Evolutionary conservation across 371 early-diverging fungal genomes (phyloP), one percentile per base, ranked within the genome.

Genomic region (Cokeromyces recurvatus): DNA sequence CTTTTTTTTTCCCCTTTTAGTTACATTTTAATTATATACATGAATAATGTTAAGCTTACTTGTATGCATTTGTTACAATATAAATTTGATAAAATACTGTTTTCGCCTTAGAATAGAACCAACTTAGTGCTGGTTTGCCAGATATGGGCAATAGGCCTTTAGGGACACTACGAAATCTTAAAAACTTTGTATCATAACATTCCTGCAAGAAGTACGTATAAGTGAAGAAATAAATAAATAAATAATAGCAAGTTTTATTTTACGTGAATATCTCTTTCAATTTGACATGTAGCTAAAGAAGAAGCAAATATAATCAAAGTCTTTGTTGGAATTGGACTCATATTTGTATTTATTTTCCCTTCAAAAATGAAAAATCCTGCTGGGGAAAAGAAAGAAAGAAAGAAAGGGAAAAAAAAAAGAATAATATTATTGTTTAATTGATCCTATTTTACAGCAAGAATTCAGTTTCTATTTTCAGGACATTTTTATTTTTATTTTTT

Each of bases 51-150:
- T 4, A 34, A 46, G 15, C 54, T 60, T 59, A 76, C 76, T 69
- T 72, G 59, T 70, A 59, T 32, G 76, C 76, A 43, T 72, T 70
- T 31, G 71, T 48, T 8, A 72, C 58, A 23, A 76, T 59, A 46
- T 57, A 72, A 0, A 67, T 36, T 21, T 65, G 11, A 5, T 48
- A 31, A 42, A 65, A 69, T 7, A 46, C 15, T 2, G 11, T 16
- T n/a, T 53, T 54, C 2, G 48, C 57, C 7, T 44, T 41, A 16
- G 68, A 55, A 54, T 58, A 66, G 59, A 60, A 64, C 69, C 70
- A 71, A 24, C 58, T 61, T 6, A 75, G 50, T 3, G 56, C 65
- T 32, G 76, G 64, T 32, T 43, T 55, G n/a, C 64, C 67, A 31
- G 72, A 71, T 37, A 75, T 55, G 25, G 72, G 70, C 11, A 75